Conservation (phyloP, 441 rosid genomes). For the Croton setiger region DNA sequence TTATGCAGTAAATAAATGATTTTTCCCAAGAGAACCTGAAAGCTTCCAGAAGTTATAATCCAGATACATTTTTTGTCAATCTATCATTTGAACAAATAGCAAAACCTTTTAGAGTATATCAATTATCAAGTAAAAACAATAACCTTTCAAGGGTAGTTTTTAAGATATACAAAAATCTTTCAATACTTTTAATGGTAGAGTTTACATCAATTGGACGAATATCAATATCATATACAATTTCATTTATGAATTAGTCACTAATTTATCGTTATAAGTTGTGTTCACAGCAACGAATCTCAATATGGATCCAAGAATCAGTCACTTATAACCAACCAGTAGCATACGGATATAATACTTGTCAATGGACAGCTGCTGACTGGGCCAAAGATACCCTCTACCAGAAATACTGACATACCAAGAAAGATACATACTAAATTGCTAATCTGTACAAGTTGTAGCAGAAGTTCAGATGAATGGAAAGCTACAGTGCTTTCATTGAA, state of each 20-base stretch:
- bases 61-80: too few species aligned
- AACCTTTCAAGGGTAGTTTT: too few species aligned
- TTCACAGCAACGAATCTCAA: neutral
- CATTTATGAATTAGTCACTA: neutral
- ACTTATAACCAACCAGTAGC: neutral
- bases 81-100: too few species aligned
- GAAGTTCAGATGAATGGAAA: neutral
- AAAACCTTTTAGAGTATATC: too few species aligned
- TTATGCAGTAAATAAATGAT: too few species aligned
- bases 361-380: neutral
- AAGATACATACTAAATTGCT: neutral
- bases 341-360: neutral
- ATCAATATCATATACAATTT: neutral
- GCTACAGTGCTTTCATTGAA: neutral
- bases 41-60: too few species aligned
- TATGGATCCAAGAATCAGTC: neutral
- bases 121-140: too few species aligned
- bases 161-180: too few species aligned
- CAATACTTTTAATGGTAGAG: too few species aligned
- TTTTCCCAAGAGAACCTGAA: too few species aligned
- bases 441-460: neutral
- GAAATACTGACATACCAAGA: neutral
- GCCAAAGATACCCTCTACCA: neutral
- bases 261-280: neutral
- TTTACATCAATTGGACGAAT: neutral